Base-by-base conservation (phyloP, 192 early-diverging fungal species). In the Backusella parvicylindrica region DNA sequence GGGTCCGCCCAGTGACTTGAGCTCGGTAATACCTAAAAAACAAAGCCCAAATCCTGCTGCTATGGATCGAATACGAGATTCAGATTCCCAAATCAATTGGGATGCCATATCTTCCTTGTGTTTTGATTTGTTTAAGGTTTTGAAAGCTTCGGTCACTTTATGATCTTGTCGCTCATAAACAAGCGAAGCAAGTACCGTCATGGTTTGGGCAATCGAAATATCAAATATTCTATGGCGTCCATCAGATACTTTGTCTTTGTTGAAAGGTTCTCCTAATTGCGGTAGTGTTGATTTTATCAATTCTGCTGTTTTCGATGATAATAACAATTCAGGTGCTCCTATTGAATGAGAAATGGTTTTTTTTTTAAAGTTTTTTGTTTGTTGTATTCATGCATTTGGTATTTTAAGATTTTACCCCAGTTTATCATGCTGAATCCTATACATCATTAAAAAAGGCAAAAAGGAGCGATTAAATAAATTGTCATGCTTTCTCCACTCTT, bases 151-250 rank as follows among this genome's bases (percentile, higher is more conserved):
- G 35, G 74, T 80, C 9, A 88, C 87, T 30, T 76, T 69, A 21
- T 77, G 72, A 38, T 82, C 84, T 12, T 86, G 70, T 9, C 87
- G 76, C 49, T 86, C 86, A 38, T 86, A 88, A 0, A 86, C 75
- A 2, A 86, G 38, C 11, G 87, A 72, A 8, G 87, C 83, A 3
- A 88, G 73, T 23, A 81, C 41, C 41, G 84, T 79, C 11, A 88
- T 38, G 3, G 83, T 76, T 36, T 84, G 74, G 3, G 85, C 84
- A 21, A 84, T 73, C 4, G 81, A 78, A 23, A 82, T 56, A 70
- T 86, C 79, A 64, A 86, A 75, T 7, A 40, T 76, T 68, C n/a
- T 40, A 64, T 33, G 65, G 28, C 68, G 56, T 3, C 18, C 28
- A 16, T 38, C 68, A 15, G 31, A 32, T 6, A 23, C 15, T 21